Evolutionary conservation across 805 yeast species (phyloP), one percentile per base, ranked within the genome.

Genomic region (Wickerhamomyces strasburgensis): DNA sequence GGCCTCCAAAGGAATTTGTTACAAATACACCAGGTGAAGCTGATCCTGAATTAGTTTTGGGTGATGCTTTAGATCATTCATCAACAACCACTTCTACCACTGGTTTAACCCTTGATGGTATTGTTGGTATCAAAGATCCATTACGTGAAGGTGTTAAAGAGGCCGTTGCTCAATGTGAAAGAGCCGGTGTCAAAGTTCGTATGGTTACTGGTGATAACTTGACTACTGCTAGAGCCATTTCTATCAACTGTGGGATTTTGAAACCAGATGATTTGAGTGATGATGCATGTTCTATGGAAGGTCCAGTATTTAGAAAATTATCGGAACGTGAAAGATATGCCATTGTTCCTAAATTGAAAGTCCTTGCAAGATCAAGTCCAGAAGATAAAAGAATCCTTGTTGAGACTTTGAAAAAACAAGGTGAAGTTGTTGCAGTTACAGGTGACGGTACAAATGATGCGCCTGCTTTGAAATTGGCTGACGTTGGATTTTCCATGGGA

Each of bases 371-470:
- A 54, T 87, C 96, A 1, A 81, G 94, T 10, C 99, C 99, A 3
- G 96, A 90, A 48, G 99, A 93, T 63, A 93, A 93, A 62, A 70
- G 95, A 40, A 65, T 85, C 19, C 70, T 93, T 31, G 98, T 94
- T 25, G 84, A 82, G 44, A 79, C 88, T 10, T 68, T 93, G 50
- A 80, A 82, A 52, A 67, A 71, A 26, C 70, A 78, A 55, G 95
- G 94, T 17, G 97, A 93, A 55, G 95, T 90, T 25, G 98, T 93
- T 34, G 98, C 98, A 1, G 98, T 90, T 25, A 93, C 99, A 27
- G 99, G 98, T 57, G 99, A 93, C 60, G 99, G 99, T 62, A 90
- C 98, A 7, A 93, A 93, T 60, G 99, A 93, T 70, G 98, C 98
- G 0, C 97, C 97, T 13, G 98, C 98, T 3, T 72, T 93, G 55